A percentile compares a stretch with the other conserved stretches of the same genome.
phyloP scores from a whole-genome alignment of 305 asterid species.

The Rubia tinctorum region DNA sequence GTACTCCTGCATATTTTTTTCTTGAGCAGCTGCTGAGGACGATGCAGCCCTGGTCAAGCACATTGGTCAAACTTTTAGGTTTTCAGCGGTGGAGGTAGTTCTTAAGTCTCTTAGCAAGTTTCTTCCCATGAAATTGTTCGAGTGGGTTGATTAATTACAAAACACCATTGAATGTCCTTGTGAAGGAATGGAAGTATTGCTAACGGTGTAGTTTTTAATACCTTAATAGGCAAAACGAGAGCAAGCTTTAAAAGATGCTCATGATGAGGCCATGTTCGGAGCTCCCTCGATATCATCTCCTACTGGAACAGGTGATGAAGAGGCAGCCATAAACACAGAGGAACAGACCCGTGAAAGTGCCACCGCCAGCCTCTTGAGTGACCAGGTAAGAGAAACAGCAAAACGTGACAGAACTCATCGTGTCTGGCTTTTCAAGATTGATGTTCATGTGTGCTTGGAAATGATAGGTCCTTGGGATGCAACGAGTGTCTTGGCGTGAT shows the following conservation, averaged over 20 bases:
- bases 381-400: conserved; percentile 48
- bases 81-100: conserved; percentile 66
- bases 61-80: conserved; percentile 85
- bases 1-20: background rate
- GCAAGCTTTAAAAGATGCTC: conserved; percentile 62
- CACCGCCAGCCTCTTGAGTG: conserved; percentile 55
- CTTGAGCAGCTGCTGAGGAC: conserved; percentile 72
- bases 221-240: conserved; percentile 58
- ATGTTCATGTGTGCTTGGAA: background rate
- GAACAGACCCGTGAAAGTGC: conserved; percentile 30
- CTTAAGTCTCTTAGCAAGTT: background rate
- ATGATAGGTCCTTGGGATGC: conserved; percentile 49
- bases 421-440: background rate
- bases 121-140: background rate
- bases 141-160: background rate
- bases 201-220: conserved; percentile 6
- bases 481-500: conserved; percentile 76
- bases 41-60: conserved; percentile 67
- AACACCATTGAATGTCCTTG: background rate
- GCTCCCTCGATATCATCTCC: conserved; percentile 46
- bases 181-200: background rate
- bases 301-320: conserved; percentile 37
- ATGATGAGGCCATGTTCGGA: conserved; percentile 90
- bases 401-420: background rate
- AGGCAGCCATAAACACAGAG: conserved; percentile 21